These are phyloP conservation scores for Coemansia sp. DNA, from an alignment of 192 early-diverging fungal genomes.

Conservation along the genomic window DNA sequence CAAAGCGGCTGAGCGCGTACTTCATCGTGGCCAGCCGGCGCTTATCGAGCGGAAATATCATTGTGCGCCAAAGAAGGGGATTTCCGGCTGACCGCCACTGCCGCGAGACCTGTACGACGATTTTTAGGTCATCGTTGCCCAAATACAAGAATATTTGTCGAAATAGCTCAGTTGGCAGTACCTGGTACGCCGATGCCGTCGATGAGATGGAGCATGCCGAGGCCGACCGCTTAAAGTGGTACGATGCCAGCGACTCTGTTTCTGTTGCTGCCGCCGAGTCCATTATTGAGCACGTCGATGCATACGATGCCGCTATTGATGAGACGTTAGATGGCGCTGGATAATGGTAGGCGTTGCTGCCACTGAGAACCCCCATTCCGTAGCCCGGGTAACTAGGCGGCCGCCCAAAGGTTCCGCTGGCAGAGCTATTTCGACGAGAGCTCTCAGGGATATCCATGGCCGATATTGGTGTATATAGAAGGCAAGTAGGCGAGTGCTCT, in stretches of 20 bases:
- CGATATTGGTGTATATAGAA: slow-evolving; percentile 50
- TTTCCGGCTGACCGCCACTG: slow-evolving; percentile 51
- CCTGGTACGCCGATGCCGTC: slow-evolving; percentile 31
- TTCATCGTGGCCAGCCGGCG: slow-evolving; percentile 49
- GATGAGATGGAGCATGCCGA: slow-evolving; percentile 49
- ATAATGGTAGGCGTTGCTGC: slow-evolving; percentile 28
- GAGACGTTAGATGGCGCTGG: slow-evolving; percentile 46
- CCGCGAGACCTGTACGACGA: slow-evolving; percentile 40
- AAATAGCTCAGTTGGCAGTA: slow-evolving; percentile 50
- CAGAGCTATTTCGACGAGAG: slow-evolving; percentile 27
- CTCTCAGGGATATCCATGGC: slow-evolving; percentile 41
- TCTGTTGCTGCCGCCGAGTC: slow-evolving; percentile 51
- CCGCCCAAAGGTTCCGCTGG: slow-evolving; percentile 20
- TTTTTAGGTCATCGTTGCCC: slow-evolving; percentile 29
- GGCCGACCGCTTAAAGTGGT: slow-evolving; percentile 33
- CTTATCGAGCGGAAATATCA: slow-evolving; percentile 54
- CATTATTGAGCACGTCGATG: slow-evolving; percentile 52
- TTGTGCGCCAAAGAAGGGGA: slow-evolving; percentile 51
- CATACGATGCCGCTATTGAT: slow-evolving; percentile 48
- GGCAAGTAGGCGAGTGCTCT: slow-evolving; percentile 50
- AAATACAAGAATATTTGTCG: slow-evolving; percentile 40
- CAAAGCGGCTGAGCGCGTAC: slow-evolving; percentile 33
- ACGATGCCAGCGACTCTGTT: slow-evolving; percentile 45
- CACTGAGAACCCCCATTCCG: slow-evolving; percentile 31
- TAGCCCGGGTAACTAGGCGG: slow-evolving; percentile 45